phyloP scores from a whole-genome alignment of 2,329 filamentous ascomycete genomes.

The Colletotrichum sp. region DNA sequence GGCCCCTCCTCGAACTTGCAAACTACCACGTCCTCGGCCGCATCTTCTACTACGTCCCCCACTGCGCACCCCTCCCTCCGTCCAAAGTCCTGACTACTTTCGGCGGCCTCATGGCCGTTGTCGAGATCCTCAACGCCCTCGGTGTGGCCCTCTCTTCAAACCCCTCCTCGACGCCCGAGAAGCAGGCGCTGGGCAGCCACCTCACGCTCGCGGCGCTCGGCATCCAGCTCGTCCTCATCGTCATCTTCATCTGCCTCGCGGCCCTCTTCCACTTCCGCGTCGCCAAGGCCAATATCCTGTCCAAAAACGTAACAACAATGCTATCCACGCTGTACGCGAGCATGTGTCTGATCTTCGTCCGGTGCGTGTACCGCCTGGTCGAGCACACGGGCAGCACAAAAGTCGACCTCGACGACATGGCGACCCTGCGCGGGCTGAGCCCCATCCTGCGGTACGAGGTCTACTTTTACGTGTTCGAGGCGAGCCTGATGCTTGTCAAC shows the following conservation, averaged over 20 bases:
- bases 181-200: constrained; percentile 37
- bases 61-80: constrained; percentile 59
- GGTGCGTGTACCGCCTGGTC: constrained; percentile 55
- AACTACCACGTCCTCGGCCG: constrained; percentile 70
- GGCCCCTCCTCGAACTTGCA: constrained; percentile 65
- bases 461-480: constrained; percentile 66
- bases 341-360: constrained; percentile 47
- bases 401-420: background rate
- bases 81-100: constrained; percentile 51
- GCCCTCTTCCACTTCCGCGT: constrained; percentile 49
- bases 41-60: constrained; percentile 66
- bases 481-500: constrained; percentile 56
- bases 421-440: constrained; percentile 31
- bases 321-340: constrained; percentile 48
- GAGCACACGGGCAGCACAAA: constrained; percentile 44
- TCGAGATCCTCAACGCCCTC: constrained; percentile 52
- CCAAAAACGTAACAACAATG: constrained; percentile 22
- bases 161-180: constrained; percentile 27
- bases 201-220: constrained; percentile 47
- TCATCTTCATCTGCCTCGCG: constrained; percentile 48
- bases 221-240: constrained; percentile 53
- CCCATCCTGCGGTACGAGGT: constrained; percentile 60
- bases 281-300: constrained; percentile 15
- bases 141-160: constrained; percentile 47
- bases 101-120: constrained; percentile 45